Conservation (phyloP, 805 yeast genomes). For the Candida nanaspora region DNA sequence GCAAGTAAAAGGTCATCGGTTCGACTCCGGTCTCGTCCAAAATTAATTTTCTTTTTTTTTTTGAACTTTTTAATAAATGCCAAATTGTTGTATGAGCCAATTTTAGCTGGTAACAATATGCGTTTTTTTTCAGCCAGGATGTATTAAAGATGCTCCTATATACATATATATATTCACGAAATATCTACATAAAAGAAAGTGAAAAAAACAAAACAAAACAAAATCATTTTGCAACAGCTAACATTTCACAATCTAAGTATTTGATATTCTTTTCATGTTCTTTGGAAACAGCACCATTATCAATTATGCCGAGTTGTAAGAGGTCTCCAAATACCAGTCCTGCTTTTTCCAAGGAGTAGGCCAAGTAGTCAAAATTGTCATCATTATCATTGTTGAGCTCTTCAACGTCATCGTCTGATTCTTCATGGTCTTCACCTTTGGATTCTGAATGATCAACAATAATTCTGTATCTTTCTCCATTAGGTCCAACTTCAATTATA, state of each 20-base stretch:
- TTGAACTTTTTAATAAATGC: slow-evolving; percentile 4
- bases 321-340: slow-evolving; percentile 71
- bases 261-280: slow-evolving; percentile 30
- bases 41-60: too few species aligned
- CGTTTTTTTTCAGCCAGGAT: too few species aligned
- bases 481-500: slow-evolving; percentile 43
- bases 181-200: too few species aligned
- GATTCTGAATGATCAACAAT: slow-evolving; percentile 18
- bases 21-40: slow-evolving; percentile 78
- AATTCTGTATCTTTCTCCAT: slow-evolving; percentile 40
- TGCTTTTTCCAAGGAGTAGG: slow-evolving; percentile 70
- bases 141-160: too few species aligned
- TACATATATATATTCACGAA: too few species aligned
- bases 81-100: not conserved
- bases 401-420: slow-evolving; percentile 20
- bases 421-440: slow-evolving; percentile 15
- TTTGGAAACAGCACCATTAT: slow-evolving; percentile 22
- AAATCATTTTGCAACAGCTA: slow-evolving; percentile 5
- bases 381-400: slow-evolving; percentile 23
- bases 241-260: slow-evolving; percentile 30
- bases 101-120: too few species aligned
- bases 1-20: slow-evolving; percentile 76
- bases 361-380: slow-evolving; percentile 73
- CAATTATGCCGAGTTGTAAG: slow-evolving; percentile 47
- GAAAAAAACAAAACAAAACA: too few species aligned